These are phyloP conservation scores for Cymodocea nodosa DNA, from an alignment of 116 monocot species.

Conservation along the genomic window DNA sequence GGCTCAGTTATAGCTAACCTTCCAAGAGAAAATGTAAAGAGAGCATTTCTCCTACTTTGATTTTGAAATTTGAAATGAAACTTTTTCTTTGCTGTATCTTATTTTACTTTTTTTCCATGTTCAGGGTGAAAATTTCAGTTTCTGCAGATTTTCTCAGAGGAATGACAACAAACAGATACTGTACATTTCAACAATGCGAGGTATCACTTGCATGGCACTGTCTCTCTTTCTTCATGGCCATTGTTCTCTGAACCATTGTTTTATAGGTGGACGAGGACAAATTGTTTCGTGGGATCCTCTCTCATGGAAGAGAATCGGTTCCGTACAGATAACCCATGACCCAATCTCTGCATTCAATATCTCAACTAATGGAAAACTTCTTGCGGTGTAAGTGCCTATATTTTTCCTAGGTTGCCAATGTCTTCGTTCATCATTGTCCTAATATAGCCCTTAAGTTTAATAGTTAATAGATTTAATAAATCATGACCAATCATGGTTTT, in stretches of 20 bases:
- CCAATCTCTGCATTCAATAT: constrained; percentile 69
- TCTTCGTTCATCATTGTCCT: neutral
- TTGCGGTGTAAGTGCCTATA: constrained; percentile 54
- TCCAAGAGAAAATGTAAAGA: constrained; percentile 42
- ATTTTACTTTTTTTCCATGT: constrained; percentile 6
- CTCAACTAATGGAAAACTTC: constrained; percentile 50
- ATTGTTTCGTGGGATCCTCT: constrained; percentile 50
- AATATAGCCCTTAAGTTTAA: neutral
- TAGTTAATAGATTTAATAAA: no score
- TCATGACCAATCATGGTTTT: no score
- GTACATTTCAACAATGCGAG: constrained; percentile 48
- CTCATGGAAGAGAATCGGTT: constrained; percentile 51
- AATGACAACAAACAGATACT: constrained; percentile 25
- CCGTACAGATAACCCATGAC: constrained; percentile 38
- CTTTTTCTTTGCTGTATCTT: neutral
- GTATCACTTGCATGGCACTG: constrained; percentile 12
- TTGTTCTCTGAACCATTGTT: neutral
- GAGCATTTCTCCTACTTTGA: neutral
- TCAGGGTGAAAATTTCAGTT: constrained; percentile 73
- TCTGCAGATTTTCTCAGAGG: constrained; percentile 58
- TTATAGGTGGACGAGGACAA: constrained; percentile 49
- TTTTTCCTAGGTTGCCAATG: neutral
- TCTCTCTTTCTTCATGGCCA: constrained; percentile 1
- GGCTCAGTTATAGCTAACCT: constrained; percentile 34
- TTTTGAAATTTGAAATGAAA: neutral